phyloP scores from a whole-genome alignment of 768 basidiomycete species.

The Stropharia rugosoannulata region DNA sequence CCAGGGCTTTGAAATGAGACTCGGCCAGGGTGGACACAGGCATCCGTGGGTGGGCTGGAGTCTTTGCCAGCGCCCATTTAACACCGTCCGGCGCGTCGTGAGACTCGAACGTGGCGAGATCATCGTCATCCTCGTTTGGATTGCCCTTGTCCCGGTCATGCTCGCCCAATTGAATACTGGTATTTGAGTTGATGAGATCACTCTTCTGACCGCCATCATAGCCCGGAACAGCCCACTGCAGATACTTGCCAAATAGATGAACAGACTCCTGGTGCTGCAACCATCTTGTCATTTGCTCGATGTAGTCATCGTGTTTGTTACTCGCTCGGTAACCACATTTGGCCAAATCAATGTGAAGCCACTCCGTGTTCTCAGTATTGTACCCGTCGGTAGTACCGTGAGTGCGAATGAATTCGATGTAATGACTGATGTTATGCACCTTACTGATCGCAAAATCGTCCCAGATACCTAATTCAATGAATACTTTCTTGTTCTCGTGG shows the following conservation, averaged over 20 bases:
- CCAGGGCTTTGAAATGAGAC: too few relatives aligned
- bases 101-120: neutral
- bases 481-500: slow-evolving; percentile 30
- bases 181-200: too few relatives aligned
- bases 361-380: slow-evolving; percentile 34
- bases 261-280: slow-evolving; percentile 34
- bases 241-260: slow-evolving; percentile 17
- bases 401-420: slow-evolving; percentile 23
- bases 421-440: slow-evolving; percentile 32
- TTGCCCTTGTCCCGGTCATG: neutral
- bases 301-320: slow-evolving; percentile 28
- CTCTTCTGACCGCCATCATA: too few relatives aligned
- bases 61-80: neutral
- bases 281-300: slow-evolving; percentile 39
- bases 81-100: neutral
- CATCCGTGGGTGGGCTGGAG: neutral
- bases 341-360: slow-evolving; percentile 42
- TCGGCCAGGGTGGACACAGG: too few relatives aligned
- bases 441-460: slow-evolving; percentile 40
- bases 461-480: slow-evolving; percentile 22
- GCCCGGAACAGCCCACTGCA: slow-evolving; percentile 24
- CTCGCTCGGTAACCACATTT: slow-evolving; percentile 31
- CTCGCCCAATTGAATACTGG: too few relatives aligned
- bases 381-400: slow-evolving; percentile 29
- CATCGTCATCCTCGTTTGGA: slow-evolving; percentile 3